Conservation (phyloP, 768 basidiomycete species). For the Naganishia vaughanmartiniae region DNA sequence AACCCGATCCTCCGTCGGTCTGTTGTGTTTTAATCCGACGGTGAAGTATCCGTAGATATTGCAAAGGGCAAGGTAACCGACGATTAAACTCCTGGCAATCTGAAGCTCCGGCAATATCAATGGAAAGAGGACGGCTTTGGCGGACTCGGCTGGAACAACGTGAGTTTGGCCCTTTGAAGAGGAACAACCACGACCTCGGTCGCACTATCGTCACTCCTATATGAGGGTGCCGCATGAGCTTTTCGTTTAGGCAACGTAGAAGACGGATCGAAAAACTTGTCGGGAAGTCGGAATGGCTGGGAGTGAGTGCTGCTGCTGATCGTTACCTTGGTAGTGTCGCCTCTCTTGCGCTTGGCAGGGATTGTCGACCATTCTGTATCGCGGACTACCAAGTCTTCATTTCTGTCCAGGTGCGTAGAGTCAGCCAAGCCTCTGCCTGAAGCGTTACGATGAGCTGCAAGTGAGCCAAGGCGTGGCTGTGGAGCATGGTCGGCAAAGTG, state of each 20-base stretch:
- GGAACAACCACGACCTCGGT: slow-evolving; percentile 15
- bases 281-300: slow-evolving; percentile 16
- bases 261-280: not conserved
- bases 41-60: too few species aligned
- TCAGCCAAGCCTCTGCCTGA: not conserved
- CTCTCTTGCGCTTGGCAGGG: slow-evolving; percentile 4
- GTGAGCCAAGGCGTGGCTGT: not conserved
- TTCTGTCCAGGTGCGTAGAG: not conserved
- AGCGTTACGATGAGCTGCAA: not conserved
- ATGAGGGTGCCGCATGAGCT: not conserved
- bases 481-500: not conserved
- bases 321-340: not conserved
- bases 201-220: slow-evolving; percentile 16
- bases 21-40: too few species aligned
- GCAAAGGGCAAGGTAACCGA: too few species aligned
- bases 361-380: slow-evolving; percentile 13
- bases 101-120: not conserved
- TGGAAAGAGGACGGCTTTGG: not conserved
- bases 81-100: not conserved
- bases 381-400: not conserved
- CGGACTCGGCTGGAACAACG: slow-evolving; percentile 16
- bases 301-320: not conserved
- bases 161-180: not conserved
- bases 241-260: not conserved
- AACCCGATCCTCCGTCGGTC: too few species aligned